Evolutionary conservation across 1,284 basidiomycete genomes (phyloP).

Genomic region (Rhizoctonia solani): DNA sequence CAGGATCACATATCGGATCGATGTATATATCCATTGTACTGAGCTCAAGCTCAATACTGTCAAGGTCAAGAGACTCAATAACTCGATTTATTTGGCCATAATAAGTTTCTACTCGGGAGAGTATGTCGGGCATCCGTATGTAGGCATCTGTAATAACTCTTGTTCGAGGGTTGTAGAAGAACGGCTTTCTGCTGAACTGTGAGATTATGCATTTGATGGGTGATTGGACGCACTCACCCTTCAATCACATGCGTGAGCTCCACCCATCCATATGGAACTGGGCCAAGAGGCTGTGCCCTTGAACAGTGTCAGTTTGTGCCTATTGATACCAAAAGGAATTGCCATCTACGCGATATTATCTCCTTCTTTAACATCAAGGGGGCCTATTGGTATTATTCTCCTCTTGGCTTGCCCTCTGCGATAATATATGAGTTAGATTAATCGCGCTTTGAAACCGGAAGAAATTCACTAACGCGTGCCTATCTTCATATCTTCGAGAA

Average conservation of each 20-base stretch:
- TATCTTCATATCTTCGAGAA: constrained; percentile 20
- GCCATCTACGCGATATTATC: constrained; percentile 19
- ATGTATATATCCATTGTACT: constrained; percentile 24
- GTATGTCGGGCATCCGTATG: constrained; percentile 5
- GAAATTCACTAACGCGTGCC: constrained; percentile 7
- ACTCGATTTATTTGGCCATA: neutral
- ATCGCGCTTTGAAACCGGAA: neutral
- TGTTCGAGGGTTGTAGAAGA: neutral
- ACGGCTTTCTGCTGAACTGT: neutral
- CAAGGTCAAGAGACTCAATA: neutral
- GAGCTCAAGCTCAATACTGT: neutral
- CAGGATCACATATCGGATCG: neutral
- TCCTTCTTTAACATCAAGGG: neutral
- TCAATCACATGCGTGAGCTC: constrained; percentile 10
- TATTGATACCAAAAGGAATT: too few relatives aligned
- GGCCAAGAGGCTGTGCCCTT: constrained; percentile 6
- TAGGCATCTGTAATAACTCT: constrained; percentile 24
- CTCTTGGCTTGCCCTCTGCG: constrained; percentile 15
- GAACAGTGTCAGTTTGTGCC: too few relatives aligned
- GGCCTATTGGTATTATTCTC: constrained; percentile 6
- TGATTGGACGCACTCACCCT: neutral
- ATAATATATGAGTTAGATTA: neutral
- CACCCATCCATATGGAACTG: constrained; percentile 23
- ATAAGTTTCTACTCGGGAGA: neutral
- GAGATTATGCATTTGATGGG: neutral